Evolutionary conservation across 441 rosid species (phyloP).

Genomic region (Aquilaria agallochum): DNA sequence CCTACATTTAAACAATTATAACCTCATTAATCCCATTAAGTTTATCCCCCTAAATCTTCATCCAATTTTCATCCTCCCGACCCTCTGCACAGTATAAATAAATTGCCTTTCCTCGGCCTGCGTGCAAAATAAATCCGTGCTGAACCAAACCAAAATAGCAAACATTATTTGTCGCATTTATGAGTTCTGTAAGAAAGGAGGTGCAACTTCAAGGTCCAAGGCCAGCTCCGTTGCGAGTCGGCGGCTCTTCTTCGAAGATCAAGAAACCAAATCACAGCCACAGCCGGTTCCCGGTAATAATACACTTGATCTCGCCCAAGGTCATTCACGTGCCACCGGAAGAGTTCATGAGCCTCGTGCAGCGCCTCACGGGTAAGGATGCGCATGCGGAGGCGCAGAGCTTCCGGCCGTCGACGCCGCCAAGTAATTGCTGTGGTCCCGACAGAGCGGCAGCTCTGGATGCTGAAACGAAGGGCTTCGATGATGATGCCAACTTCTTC

Average conservation of each 20-base stretch:
- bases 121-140: too few relatives aligned
- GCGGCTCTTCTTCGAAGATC: constrained; percentile 14
- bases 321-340: constrained; percentile 43
- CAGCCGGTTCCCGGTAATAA: constrained; percentile 27
- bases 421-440: background rate
- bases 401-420: background rate
- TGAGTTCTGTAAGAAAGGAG: background rate
- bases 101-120: too few relatives aligned
- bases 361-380: constrained; percentile 51
- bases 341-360: constrained; percentile 51
- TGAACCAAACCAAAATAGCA: too few relatives aligned
- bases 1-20: too few relatives aligned
- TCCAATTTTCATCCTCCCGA: too few relatives aligned
- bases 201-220: constrained; percentile 25
- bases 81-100: too few relatives aligned
- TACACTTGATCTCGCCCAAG: constrained; percentile 47
- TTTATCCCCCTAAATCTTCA: too few relatives aligned
- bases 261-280: constrained; percentile 7
- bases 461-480: background rate
- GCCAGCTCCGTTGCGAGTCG: constrained; percentile 22
- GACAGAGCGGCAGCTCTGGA: background rate
- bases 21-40: too few relatives aligned
- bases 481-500: constrained; percentile 1
- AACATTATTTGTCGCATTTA: too few relatives aligned
- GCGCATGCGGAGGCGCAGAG: background rate